Evolutionary conservation across 208 protist genomes (phyloP).

Genomic region (Angomonas deanei): DNA sequence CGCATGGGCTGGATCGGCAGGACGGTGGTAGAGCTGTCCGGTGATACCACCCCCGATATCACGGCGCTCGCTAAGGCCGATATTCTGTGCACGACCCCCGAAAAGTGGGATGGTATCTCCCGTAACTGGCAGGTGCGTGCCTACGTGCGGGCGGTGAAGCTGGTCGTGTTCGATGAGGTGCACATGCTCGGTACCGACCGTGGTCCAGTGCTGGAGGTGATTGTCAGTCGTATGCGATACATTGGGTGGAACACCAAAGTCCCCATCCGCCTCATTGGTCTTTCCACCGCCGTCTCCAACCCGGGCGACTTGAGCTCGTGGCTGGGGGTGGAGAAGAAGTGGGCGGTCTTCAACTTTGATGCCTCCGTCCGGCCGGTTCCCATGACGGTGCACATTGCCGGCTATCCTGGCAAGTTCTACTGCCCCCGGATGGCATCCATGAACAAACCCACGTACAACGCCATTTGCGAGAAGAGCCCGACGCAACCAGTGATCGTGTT

Average conservation of each 20-base stretch:
- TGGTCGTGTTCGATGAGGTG: constrained; percentile 99
- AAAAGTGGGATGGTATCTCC: constrained; percentile 99
- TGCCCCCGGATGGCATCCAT: constrained; percentile 99
- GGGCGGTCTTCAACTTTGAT: constrained; percentile 98
- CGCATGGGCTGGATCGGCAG: constrained; percentile 92
- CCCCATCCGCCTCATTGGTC: constrained; percentile 96
- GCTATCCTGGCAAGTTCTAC: constrained; percentile 97
- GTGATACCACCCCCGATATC: constrained; percentile 95
- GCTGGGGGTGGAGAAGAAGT: constrained; percentile 94
- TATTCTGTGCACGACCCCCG: constrained; percentile 98
- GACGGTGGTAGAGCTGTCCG: constrained; percentile 97
- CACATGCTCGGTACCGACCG: constrained; percentile 99
- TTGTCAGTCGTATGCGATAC: constrained; percentile 98
- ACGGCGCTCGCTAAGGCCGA: constrained; percentile 89
- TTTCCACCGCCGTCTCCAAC: constrained; percentile 99
- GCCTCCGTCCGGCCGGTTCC: constrained; percentile 97
- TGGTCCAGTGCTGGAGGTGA: constrained; percentile 98
- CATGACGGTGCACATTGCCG: constrained; percentile 95
- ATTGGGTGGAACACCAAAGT: constrained; percentile 92
- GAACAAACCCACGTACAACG: constrained; percentile 99
- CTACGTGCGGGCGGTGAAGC: constrained; percentile 92
- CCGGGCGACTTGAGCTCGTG: constrained; percentile 97
- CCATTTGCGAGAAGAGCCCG: constrained; percentile 93
- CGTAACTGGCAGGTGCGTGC: constrained; percentile 97
- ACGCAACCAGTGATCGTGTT: constrained; percentile 98